Percentiles rank a stretch among this genome's conserved stretches.
Conservation (phyloP, 2,329 filamentous ascomycete genomes). For the Talaromyces funiculosus region DNA sequence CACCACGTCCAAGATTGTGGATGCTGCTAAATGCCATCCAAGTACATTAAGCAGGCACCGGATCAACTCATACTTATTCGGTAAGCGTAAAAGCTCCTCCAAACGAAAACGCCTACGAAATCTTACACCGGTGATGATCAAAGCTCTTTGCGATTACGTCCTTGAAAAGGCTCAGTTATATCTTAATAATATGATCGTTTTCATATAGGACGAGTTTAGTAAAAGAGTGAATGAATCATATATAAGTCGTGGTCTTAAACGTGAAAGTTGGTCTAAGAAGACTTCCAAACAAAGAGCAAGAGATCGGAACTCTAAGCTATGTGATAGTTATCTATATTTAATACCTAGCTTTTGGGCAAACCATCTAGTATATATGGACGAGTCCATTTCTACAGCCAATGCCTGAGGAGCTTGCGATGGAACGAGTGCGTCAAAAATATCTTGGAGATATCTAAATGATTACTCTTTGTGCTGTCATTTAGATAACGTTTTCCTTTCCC, state of each 20-base stretch:
- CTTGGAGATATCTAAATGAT: slow-evolving; percentile 29
- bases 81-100: slow-evolving; percentile 14
- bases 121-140: slow-evolving; percentile 24
- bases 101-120: slow-evolving; percentile 17
- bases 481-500: slow-evolving; percentile 19
- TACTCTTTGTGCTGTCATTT: not conserved
- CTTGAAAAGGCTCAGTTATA: slow-evolving; percentile 28
- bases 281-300: slow-evolving; percentile 24
- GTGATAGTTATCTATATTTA: slow-evolving; percentile 29
- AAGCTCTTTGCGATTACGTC: slow-evolving; percentile 26
- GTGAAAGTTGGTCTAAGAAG: slow-evolving; percentile 29
- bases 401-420: slow-evolving; percentile 37
- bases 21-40: slow-evolving; percentile 13
- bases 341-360: slow-evolving; percentile 19
- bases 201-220: slow-evolving; percentile 25
- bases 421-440: slow-evolving; percentile 32
- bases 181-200: slow-evolving; percentile 26
- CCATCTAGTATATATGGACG: not conserved
- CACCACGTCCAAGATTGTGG: slow-evolving; percentile 10
- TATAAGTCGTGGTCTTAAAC: slow-evolving; percentile 19
- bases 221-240: slow-evolving; percentile 10
- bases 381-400: slow-evolving; percentile 36
- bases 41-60: slow-evolving; percentile 9
- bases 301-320: slow-evolving; percentile 29
- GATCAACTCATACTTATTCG: slow-evolving; percentile 13